Conservation (phyloP, 1,284 basidiomycete genomes). For the Amylostereum chailletii region DNA sequence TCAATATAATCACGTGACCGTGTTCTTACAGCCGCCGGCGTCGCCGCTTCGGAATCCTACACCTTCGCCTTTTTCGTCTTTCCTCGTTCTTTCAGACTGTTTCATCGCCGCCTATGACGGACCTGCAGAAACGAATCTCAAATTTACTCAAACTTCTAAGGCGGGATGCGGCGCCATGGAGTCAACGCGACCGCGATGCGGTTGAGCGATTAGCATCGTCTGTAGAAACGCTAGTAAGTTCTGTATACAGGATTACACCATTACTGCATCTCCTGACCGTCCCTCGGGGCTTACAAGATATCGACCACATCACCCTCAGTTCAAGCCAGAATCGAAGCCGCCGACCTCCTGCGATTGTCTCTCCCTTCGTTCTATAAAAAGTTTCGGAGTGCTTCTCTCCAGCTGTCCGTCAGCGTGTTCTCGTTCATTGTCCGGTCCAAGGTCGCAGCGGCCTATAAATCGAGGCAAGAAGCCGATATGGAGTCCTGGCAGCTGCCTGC, state of each 20-base stretch:
- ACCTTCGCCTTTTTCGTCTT: too few species aligned
- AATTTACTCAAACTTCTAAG: too few species aligned
- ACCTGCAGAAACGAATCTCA: too few species aligned
- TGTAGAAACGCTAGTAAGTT: conserved; percentile 6
- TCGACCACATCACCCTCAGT: too few species aligned
- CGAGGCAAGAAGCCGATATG: conserved; percentile 15
- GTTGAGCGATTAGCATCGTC: conserved; percentile 9
- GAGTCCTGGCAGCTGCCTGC: conserved; percentile 20
- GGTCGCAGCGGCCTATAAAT: conserved; percentile 15
- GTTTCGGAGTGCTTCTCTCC: conserved; percentile 16
- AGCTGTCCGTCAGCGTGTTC: conserved; percentile 19
- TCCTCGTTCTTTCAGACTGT: too few species aligned
- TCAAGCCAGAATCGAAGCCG: too few species aligned
- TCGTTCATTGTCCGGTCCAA: conserved; percentile 19
- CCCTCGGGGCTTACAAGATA: too few species aligned
- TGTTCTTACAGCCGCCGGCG: too few species aligned
- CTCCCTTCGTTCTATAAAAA: conserved; percentile 18
- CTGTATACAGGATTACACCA: neutral
- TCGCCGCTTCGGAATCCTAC: too few species aligned
- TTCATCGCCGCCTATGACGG: too few species aligned
- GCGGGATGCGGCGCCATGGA: conserved; percentile 9
- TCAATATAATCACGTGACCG: too few species aligned
- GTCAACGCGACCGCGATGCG: conserved; percentile 7
- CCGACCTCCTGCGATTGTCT: conserved; percentile 16
- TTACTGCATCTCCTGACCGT: neutral